Percentiles rank a stretch among this genome's conserved stretches.
phyloP scores from a whole-genome alignment of 306 rosid genomes.

The Cyclanthera cordifolia region DNA sequence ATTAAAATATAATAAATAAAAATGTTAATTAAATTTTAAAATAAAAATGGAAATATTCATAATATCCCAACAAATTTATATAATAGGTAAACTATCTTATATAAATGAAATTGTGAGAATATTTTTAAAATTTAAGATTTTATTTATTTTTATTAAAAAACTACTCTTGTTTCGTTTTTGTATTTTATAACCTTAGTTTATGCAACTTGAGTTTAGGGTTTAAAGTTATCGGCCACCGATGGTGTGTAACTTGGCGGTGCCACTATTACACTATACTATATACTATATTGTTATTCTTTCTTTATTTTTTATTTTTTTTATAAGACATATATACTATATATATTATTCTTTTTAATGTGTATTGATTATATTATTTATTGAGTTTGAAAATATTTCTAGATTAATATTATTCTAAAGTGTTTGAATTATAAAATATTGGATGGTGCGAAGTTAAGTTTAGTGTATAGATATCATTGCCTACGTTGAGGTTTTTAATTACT shows the following conservation, averaged over 20 bases:
- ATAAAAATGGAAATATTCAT: no score
- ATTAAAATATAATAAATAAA: no score
- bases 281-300: no score
- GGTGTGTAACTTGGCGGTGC: constrained; percentile 8
- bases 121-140: no score
- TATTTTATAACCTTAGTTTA: background rate
- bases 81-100: no score
- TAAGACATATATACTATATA: no score
- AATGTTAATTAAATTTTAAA: no score
- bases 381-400: background rate
- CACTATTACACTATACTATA: background rate
- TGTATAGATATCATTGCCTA: background rate
- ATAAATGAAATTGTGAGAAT: no score
- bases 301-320: no score
- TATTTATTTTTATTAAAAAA: no score
- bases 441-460: background rate
- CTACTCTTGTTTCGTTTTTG: no score
- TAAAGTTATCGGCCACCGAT: background rate
- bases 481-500: background rate
- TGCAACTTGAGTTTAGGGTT: background rate
- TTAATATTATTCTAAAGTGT: background rate
- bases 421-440: background rate
- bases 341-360: background rate
- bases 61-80: no score
- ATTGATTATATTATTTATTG: background rate